Conservation (phyloP, 805 yeast genomes). For the Cyberlindnera bimundalis region DNA sequence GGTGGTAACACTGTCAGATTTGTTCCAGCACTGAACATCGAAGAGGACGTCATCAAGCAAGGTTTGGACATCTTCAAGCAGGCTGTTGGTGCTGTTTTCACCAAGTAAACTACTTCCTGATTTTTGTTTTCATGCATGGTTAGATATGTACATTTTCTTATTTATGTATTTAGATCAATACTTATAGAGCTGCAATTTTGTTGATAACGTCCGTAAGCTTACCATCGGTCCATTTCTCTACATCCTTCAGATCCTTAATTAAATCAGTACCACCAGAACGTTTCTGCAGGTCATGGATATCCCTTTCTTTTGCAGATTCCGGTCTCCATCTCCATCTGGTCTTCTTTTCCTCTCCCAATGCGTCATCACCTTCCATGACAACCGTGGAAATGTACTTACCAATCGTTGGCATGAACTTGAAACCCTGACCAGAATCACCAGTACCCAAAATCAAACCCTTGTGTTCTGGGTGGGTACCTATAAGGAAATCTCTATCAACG, state of each 20-base stretch:
- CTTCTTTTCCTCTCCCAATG: conserved; percentile 26
- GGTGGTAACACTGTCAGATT: conserved; percentile 89
- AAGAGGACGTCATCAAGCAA: conserved; percentile 58
- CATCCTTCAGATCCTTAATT: conserved; percentile 29
- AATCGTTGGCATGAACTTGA: conserved; percentile 35
- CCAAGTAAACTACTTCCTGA: conserved; percentile 1
- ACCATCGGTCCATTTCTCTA: conserved; percentile 26
- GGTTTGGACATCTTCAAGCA: conserved; percentile 70
- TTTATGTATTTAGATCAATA: not conserved
- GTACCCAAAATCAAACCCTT: conserved; percentile 30
- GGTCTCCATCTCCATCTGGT: conserved; percentile 37
- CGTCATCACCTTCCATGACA: conserved; percentile 30
- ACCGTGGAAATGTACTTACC: conserved; percentile 33
- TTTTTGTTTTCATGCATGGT: too few species aligned
- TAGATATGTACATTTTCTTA: not conserved
- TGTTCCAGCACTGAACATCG: conserved; percentile 88
- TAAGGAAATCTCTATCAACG: conserved; percentile 32
- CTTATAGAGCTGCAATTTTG: conserved; percentile 1
- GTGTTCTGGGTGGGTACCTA: conserved; percentile 31
- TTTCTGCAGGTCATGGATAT: conserved; percentile 24
- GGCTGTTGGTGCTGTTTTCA: conserved; percentile 39
- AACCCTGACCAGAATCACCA: conserved; percentile 38
- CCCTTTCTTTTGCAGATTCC: conserved; percentile 27
- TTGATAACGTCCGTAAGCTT: conserved; percentile 1
- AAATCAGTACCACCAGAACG: conserved; percentile 31